These are phyloP conservation scores for Lagenidium sp. DNA, from an alignment of 352 stramenopile species.

Conservation along the genomic window DNA sequence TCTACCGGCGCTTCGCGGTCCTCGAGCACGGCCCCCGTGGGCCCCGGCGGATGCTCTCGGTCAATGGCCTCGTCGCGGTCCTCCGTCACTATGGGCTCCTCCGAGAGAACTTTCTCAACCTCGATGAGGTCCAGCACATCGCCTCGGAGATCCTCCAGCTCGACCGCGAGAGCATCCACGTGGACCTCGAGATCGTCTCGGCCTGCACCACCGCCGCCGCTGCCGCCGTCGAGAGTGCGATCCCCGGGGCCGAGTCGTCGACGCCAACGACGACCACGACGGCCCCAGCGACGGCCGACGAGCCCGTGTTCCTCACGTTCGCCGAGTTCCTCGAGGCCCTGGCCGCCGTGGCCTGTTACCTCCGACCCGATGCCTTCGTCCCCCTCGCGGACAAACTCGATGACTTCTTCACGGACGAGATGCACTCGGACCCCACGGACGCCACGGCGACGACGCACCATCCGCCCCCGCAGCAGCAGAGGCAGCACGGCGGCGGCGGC, in stretches of 20 bases:
- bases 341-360: constrained; percentile 46
- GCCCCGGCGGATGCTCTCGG: constrained; percentile 28
- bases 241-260: too few species aligned
- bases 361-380: constrained; percentile 48
- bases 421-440: constrained; percentile 38
- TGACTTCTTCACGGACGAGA: constrained; percentile 30
- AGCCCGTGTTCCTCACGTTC: constrained; percentile 36
- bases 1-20: constrained; percentile 36
- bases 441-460: constrained; percentile 40
- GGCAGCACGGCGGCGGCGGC: too few species aligned
- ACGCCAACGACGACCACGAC: not conserved
- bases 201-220: constrained; percentile 2
- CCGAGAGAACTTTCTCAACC: constrained; percentile 43
- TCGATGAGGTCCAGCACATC: constrained; percentile 55
- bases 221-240: constrained; percentile 1
- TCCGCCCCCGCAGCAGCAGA: too few species aligned
- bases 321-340: constrained; percentile 52
- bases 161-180: constrained; percentile 44
- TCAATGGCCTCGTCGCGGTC: constrained; percentile 30
- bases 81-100: constrained; percentile 48
- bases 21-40: constrained; percentile 2
- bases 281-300: constrained; percentile 7
- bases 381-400: constrained; percentile 47
- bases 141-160: constrained; percentile 48
- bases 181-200: constrained; percentile 11